Conservation (phyloP, 2,329 filamentous ascomycete genomes). For the Beauveria varroae region DNA sequence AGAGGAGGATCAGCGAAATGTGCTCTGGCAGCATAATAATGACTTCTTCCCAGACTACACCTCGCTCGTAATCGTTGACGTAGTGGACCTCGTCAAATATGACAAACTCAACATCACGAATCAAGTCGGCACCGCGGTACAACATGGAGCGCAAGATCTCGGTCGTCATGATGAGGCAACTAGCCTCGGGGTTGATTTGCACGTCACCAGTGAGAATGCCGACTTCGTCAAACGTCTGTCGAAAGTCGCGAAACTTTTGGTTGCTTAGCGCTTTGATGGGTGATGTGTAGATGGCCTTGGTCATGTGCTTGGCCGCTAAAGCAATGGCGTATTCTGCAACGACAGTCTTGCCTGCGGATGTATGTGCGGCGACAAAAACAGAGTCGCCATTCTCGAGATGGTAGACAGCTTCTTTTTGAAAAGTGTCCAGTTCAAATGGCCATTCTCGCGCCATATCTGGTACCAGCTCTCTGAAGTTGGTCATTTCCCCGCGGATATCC, state of each 20-base stretch:
- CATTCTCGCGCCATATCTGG: constrained; percentile 94
- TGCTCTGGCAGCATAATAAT: constrained; percentile 99
- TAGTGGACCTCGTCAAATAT: constrained; percentile 99
- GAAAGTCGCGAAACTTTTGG: constrained; percentile 96
- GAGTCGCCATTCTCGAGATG: constrained; percentile 95
- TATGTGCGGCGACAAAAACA: constrained; percentile 96
- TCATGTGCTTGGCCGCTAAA: constrained; percentile 96
- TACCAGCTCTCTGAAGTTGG: constrained; percentile 90
- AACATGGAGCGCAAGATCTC: constrained; percentile 98
- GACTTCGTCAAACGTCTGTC: constrained; percentile 84
- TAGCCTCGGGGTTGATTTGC: constrained; percentile 94
- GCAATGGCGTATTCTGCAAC: constrained; percentile 98
- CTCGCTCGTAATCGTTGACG: constrained; percentile 90
- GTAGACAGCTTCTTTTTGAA: constrained; percentile 97
- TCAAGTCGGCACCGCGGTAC: constrained; percentile 89
- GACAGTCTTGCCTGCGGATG: constrained; percentile 95
- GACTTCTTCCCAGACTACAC: constrained; percentile 98
- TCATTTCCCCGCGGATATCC: constrained; percentile 83
- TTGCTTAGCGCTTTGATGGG: constrained; percentile 98
- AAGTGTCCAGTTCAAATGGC: constrained; percentile 95
- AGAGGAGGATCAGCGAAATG: constrained; percentile 89
- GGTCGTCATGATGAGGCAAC: constrained; percentile 98
- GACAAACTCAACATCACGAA: constrained; percentile 95
- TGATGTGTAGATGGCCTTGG: constrained; percentile 97
- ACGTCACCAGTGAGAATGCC: constrained; percentile 96